A percentile compares a stretch with the other conserved stretches of the same genome.
Conservation (phyloP, 768 basidiomycete species). For the Mycena haematopus region DNA sequence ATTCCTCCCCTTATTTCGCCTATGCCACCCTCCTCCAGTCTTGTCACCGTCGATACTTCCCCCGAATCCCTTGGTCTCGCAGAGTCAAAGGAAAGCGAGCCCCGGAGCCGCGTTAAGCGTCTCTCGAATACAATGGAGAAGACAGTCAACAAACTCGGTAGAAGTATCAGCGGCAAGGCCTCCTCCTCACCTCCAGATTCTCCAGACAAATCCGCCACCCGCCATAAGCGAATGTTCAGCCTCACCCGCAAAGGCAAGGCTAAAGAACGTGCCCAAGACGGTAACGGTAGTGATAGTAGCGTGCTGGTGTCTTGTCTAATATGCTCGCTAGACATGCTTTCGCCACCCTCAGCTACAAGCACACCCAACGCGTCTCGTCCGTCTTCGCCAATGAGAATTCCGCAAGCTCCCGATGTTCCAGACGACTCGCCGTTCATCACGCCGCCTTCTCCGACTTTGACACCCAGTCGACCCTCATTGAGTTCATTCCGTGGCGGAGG, state of each 20-base stretch:
- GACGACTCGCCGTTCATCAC: slow-evolving; percentile 75
- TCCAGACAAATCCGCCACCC: slow-evolving; percentile 37
- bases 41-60: slow-evolving; percentile 39
- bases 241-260: slow-evolving; percentile 58
- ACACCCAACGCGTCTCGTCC: slow-evolving; percentile 43
- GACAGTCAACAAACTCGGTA: slow-evolving; percentile 71
- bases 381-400: slow-evolving; percentile 35
- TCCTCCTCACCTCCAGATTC: slow-evolving; percentile 37
- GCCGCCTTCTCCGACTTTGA: slow-evolving; percentile 69
- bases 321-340: slow-evolving; percentile 33
- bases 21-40: slow-evolving; percentile 33
- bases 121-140: slow-evolving; percentile 53
- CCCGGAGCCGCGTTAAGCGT: slow-evolving; percentile 57
- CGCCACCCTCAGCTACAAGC: slow-evolving; percentile 35
- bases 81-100: slow-evolving; percentile 37
- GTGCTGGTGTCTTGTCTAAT: background rate
- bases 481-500: slow-evolving; percentile 69
- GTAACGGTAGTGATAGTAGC: background rate
- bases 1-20: slow-evolving; percentile 34
- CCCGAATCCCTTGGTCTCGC: slow-evolving; percentile 40
- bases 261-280: slow-evolving; percentile 47
- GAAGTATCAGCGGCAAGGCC: slow-evolving; percentile 56
- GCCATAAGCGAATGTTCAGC: slow-evolving; percentile 61
- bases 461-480: slow-evolving; percentile 50
- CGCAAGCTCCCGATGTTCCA: slow-evolving; percentile 30